Evolutionary conservation across 305 asterid species (phyloP).

Genomic region (Caryopteris hybrid): DNA sequence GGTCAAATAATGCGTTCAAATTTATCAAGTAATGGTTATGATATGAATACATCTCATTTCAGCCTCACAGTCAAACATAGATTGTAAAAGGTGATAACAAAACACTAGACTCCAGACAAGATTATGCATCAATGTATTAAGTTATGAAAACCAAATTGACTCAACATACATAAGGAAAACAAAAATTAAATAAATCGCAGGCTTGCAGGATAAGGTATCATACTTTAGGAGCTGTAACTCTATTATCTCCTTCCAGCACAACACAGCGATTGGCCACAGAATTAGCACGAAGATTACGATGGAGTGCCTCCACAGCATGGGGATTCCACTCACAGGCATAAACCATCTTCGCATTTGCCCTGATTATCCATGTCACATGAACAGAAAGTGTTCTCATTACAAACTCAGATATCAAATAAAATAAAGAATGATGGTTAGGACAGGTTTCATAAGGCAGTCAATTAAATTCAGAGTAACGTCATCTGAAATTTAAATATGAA

Average conservation of each 20-base stretch:
- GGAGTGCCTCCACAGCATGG: slow-evolving; percentile 86
- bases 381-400: not conserved
- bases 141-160: not conserved
- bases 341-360: slow-evolving; percentile 81
- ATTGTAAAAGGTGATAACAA: not conserved
- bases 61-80: not conserved
- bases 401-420: slow-evolving; percentile 7
- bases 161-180: not conserved
- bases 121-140: not conserved
- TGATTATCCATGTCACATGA: slow-evolving; percentile 26
- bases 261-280: slow-evolving; percentile 77
- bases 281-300: slow-evolving; percentile 63
- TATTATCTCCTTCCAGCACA: slow-evolving; percentile 91
- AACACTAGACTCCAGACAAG: not conserved
- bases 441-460: not conserved
- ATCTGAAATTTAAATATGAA: not conserved
- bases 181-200: too few relatives aligned
- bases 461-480: not conserved
- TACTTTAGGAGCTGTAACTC: slow-evolving; percentile 81
- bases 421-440: not conserved
- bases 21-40: not conserved
- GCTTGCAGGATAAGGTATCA: slow-evolving; percentile 17
- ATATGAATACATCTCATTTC: not conserved
- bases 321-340: slow-evolving; percentile 99
- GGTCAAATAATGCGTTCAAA: not conserved